Conservation (phyloP, 1,284 basidiomycete species). For the Abortiporus biennis region DNA sequence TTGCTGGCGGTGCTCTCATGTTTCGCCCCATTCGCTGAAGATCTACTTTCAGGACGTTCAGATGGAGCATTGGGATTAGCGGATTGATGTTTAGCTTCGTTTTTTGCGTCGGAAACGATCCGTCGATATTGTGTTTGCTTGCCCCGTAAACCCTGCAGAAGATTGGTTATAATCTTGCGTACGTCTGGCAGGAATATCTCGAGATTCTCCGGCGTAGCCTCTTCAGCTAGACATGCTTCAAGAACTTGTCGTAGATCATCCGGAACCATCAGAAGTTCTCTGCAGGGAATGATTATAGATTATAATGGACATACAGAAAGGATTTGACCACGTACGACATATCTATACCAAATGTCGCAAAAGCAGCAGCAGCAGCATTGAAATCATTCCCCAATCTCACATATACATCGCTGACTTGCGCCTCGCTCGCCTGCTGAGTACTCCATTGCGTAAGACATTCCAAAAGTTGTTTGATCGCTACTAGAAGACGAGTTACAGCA, state of each 20-base stretch:
- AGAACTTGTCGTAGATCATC: slow-evolving; percentile 85
- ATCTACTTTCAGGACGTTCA: slow-evolving; percentile 45
- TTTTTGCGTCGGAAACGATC: slow-evolving; percentile 59
- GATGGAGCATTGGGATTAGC: slow-evolving; percentile 32
- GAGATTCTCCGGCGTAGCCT: slow-evolving; percentile 81
- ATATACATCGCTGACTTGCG: slow-evolving; percentile 92
- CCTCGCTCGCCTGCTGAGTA: slow-evolving; percentile 68
- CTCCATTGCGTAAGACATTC: slow-evolving; percentile 92
- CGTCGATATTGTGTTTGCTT: slow-evolving; percentile 83
- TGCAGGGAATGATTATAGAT: slow-evolving; percentile 24
- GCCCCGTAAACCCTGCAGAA: slow-evolving; percentile 85
- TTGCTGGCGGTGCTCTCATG: slow-evolving; percentile 7
- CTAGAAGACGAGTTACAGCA: slow-evolving; percentile 88
- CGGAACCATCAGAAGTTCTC: slow-evolving; percentile 86
- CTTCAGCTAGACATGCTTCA: slow-evolving; percentile 88
- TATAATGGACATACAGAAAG: slow-evolving; percentile 5
- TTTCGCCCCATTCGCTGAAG: slow-evolving; percentile 27
- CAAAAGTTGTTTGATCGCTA: slow-evolving; percentile 92
- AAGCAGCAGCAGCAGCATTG: slow-evolving; percentile 89
- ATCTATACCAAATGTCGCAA: slow-evolving; percentile 80
- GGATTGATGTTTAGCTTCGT: slow-evolving; percentile 46
- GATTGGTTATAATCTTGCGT: slow-evolving; percentile 87
- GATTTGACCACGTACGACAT: slow-evolving; percentile 65
- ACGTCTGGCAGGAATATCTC: slow-evolving; percentile 90
- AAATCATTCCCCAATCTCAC: slow-evolving; percentile 97